Evolutionary conservation across 78 protist species (phyloP).

Genomic region (Trichosphaerium sp.): DNA sequence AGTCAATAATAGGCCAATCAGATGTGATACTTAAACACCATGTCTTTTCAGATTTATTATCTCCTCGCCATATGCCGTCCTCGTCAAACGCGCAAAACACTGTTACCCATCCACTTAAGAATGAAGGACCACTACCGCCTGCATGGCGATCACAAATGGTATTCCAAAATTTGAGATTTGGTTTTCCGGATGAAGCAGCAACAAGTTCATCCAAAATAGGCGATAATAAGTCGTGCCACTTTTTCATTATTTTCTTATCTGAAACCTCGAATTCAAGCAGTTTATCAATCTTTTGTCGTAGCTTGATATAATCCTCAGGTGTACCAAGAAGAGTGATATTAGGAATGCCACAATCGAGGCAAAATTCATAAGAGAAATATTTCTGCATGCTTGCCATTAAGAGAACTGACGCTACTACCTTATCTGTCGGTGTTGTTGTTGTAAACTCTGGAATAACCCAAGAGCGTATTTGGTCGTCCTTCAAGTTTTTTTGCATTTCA

Average conservation of each 20-base stretch:
- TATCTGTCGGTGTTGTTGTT: slow-evolving; percentile 13
- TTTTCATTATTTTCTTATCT: neutral
- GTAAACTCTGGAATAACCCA: slow-evolving; percentile 28
- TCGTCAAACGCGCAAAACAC: slow-evolving; percentile 19
- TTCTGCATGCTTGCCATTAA: neutral
- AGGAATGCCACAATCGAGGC: slow-evolving; percentile 1
- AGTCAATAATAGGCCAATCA: too few relatives aligned
- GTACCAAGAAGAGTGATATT: slow-evolving; percentile 11
- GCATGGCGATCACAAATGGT: neutral
- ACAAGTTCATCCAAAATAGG: slow-evolving; percentile 28
- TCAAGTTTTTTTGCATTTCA: neutral
- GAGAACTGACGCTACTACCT: neutral
- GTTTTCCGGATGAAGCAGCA: neutral
- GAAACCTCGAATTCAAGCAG: neutral
- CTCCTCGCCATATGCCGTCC: slow-evolving; percentile 21
- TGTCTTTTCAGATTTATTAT: neutral
- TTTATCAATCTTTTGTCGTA: slow-evolving; percentile 4
- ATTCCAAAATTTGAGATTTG: neutral
- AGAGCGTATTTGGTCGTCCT: slow-evolving; percentile 3
- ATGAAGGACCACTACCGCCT: neutral
- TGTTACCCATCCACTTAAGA: slow-evolving; percentile 32
- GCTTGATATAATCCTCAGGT: neutral
- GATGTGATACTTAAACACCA: too few relatives aligned
- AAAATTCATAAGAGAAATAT: neutral
- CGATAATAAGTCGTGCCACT: neutral